phyloP scores from a whole-genome alignment of 2,329 filamentous ascomycete species.

The Fusarium sp. region DNA sequence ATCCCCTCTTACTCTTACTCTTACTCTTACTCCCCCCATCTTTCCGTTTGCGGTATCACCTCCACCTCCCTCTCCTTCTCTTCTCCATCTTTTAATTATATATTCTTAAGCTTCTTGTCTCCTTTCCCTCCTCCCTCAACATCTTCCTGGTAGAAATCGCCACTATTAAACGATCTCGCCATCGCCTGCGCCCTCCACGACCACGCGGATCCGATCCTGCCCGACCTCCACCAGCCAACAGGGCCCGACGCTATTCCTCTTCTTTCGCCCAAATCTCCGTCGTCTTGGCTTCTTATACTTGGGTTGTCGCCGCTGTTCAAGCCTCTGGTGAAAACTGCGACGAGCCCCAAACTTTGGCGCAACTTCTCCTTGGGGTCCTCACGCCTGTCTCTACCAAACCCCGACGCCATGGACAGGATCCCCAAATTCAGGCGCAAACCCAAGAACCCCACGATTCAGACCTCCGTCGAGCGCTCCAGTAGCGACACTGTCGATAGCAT shows the following conservation, averaged over 20 bases:
- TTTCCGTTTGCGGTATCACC: slow-evolving; percentile 21
- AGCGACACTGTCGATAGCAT: slow-evolving; percentile 45
- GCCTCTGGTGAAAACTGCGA: slow-evolving; percentile 16
- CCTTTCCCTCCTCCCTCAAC: not conserved
- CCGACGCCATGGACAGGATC: slow-evolving; percentile 54
- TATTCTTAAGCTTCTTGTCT: not conserved
- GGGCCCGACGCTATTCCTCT: slow-evolving; percentile 37
- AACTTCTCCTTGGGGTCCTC: slow-evolving; percentile 21
- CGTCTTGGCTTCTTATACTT: slow-evolving; percentile 27
- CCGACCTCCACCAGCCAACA: slow-evolving; percentile 37
- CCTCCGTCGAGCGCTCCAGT: slow-evolving; percentile 51
- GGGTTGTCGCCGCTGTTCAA: slow-evolving; percentile 16
- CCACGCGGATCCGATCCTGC: slow-evolving; percentile 36
- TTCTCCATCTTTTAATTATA: no score
- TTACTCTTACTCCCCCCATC: slow-evolving; percentile 13
- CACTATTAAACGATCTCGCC: slow-evolving; percentile 20
- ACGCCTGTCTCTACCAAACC: slow-evolving; percentile 16
- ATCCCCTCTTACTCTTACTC: no score
- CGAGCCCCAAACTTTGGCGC: slow-evolving; percentile 25
- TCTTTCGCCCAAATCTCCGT: slow-evolving; percentile 36
- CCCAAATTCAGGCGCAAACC: slow-evolving; percentile 57
- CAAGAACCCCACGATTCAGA: slow-evolving; percentile 57
- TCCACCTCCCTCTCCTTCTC: slow-evolving; percentile 4
- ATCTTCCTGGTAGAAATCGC: slow-evolving; percentile 9
- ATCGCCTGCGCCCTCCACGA: slow-evolving; percentile 33